A percentile compares a stretch with the other conserved stretches of the same genome.
Conservation (phyloP, 176 grass and related monocot genomes). For the Ananas comosus region DNA sequence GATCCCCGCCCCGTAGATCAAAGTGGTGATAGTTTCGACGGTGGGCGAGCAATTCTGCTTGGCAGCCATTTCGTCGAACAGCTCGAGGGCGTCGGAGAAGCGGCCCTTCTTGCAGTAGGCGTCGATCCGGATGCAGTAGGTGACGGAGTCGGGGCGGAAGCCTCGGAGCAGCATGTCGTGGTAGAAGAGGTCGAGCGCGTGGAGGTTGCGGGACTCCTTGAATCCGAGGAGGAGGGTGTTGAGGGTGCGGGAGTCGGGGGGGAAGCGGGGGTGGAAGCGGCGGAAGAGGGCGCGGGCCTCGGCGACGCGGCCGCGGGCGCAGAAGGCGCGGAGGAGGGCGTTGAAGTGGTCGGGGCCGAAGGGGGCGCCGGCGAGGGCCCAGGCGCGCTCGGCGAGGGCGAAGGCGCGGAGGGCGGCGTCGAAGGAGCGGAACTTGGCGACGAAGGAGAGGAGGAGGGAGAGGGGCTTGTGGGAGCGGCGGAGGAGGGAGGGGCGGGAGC, state of each 20-base stretch:
- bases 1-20: conserved; percentile 72
- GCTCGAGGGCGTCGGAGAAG: conserved; percentile 49
- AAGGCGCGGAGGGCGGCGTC: conserved; percentile 42
- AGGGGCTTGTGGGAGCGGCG: conserved; percentile 53
- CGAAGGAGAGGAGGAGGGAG: conserved; percentile 46
- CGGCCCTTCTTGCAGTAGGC: conserved; percentile 62
- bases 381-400: conserved; percentile 40
- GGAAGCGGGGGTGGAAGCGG: conserved; percentile 39
- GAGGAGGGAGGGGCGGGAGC: conserved; percentile 34
- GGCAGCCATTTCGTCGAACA: conserved; percentile 54
- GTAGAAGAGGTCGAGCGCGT: conserved; percentile 77
- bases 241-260: conserved; percentile 50
- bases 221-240: conserved; percentile 83
- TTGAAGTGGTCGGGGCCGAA: conserved; percentile 70
- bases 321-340: conserved; percentile 61
- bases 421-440: conserved; percentile 31
- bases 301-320: conserved; percentile 36
- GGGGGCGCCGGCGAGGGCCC: conserved; percentile 40
- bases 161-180: conserved; percentile 63
- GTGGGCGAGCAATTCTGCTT: conserved; percentile 49
- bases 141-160: conserved; percentile 58
- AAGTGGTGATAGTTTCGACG: conserved; percentile 52
- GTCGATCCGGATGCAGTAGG: conserved; percentile 71
- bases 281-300: conserved; percentile 67
- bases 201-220: conserved; percentile 63